Evolutionary conservation across 768 basidiomycete genomes (phyloP), one percentile per base, ranked within the genome.

Genomic region (Suillus plorans): DNA sequence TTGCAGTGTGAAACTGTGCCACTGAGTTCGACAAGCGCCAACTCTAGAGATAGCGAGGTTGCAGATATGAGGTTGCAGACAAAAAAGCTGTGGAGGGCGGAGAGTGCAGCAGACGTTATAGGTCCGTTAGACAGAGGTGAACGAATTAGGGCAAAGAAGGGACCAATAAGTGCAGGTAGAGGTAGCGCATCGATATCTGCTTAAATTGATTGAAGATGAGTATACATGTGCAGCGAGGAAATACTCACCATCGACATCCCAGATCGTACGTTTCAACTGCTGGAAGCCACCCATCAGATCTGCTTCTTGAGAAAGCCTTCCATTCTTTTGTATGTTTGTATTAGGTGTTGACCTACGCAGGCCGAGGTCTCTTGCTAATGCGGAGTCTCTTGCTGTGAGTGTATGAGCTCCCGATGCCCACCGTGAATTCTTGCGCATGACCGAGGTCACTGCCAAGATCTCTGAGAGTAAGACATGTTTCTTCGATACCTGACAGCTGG

Each of bases 371-470:
- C 82, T 89, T 56, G 90, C 90, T 47, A 94, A 78, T 2, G 86
- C 84, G 22, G 88, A 85, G 71, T 90, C 90, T 67, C 86, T 82
- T 59, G 85, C 78, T 50, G 83, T 82, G 70, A 86, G 81, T 31
- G 85, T 85, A 71, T 88, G 85, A 34, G 84, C 85, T 53, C 85
- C 85, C 14, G 91, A 87, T 20, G 96, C 91, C 97, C 97, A 98
- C 52, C 97, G 87, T 55, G 96, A 95, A 79, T 99, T 99, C 81
- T 95, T 94, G 76, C 97, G 92, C 96, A 99, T 99, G 22, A 88
- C 85, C 2, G 93, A 91, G 42, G 95, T 97, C 69, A 99, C 93
- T 20, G 92, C 83, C 60, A 95, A 84, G 66, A 98, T 91, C 81
- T 99, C 95, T 50, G 95, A 90, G 66, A 92, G 87, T 41, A 99